phyloP scores from a whole-genome alignment of 2,329 filamentous ascomycete species.

The Talaromyces islandicus region DNA sequence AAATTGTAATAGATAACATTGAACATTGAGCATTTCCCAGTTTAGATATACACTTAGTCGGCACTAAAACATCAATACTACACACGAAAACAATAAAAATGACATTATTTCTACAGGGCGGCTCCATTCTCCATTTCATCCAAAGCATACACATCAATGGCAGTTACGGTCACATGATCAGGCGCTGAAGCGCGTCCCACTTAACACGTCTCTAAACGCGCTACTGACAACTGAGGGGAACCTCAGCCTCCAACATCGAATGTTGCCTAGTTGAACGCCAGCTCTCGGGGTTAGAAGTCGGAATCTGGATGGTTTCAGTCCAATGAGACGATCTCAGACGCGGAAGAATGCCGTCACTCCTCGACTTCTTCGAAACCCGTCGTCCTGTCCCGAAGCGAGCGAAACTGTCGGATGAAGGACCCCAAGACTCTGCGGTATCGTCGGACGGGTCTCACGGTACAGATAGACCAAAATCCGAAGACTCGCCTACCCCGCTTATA shows the following conservation, averaged over 20 bases:
- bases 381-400: slow-evolving; percentile 24
- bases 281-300: slow-evolving; percentile 12
- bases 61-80: background rate
- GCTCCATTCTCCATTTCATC: background rate
- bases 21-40: background rate
- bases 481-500: background rate
- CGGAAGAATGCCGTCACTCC: slow-evolving; percentile 19
- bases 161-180: slow-evolving; percentile 11
- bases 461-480: background rate
- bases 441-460: background rate
- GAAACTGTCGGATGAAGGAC: slow-evolving; percentile 18
- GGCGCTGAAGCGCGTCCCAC: slow-evolving; percentile 8
- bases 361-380: slow-evolving; percentile 32
- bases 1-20: background rate
- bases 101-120: background rate
- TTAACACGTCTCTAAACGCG: slow-evolving; percentile 18
- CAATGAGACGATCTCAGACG: background rate
- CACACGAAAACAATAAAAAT: background rate
- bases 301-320: background rate
- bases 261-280: background rate
- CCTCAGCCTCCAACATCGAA: too few relatives aligned
- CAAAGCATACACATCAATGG: background rate
- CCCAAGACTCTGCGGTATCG: background rate
- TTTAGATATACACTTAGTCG: too few relatives aligned
- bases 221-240: background rate